Evolutionary conservation across 2,329 filamentous ascomycete species (phyloP), one percentile per base, ranked within the genome.

Genomic region (Diaporthe sp.): DNA sequence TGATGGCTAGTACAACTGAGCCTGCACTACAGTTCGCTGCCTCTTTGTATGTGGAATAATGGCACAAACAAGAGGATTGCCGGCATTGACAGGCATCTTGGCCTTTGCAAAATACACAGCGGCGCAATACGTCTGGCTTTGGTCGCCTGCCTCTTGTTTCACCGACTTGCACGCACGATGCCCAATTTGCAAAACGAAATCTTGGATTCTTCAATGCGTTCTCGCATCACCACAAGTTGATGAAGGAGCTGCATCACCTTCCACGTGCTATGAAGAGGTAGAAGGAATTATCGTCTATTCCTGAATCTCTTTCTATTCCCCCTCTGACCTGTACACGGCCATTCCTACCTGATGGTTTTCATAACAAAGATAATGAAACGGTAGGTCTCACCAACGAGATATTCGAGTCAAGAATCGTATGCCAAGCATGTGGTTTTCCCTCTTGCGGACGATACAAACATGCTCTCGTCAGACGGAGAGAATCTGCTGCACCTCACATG

Each of bases 401-500:
- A 37, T 3, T 15, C 15, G 19, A 53, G 50, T 37, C 32, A 35
- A 39, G 7, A 5, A 4, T 37, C 32, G 13, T 39, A 8, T 25
- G 30, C 22, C 32, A 37, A 37, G n/a, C n/a, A 44, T 2, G 37
- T 22, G 15, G 5, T 44, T 19, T 22, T 10, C n/a, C 25, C 25
- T 22, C 15, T 37, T 44, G 44, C 32, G 15, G 2, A 35, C 13
- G 19, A 8, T 10, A 19, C 13, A 51, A 37, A 53, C 47, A 53
- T 53, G 47, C 32, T 53, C 63, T 13, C 9, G 15, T 13, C 10
- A 22, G 5, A 22, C 4, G 1, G 7, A 1, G 22, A 15, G 13
- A 37, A 51, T 51, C 63, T 51, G 44, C 22, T 50, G 44, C 44
- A 66, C 22, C 63, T 65, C 1, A 12, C 6, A 65, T 51, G 63